Conservation (phyloP, 2,329 filamentous ascomycete genomes). For the Verticillium isaacii region DNA sequence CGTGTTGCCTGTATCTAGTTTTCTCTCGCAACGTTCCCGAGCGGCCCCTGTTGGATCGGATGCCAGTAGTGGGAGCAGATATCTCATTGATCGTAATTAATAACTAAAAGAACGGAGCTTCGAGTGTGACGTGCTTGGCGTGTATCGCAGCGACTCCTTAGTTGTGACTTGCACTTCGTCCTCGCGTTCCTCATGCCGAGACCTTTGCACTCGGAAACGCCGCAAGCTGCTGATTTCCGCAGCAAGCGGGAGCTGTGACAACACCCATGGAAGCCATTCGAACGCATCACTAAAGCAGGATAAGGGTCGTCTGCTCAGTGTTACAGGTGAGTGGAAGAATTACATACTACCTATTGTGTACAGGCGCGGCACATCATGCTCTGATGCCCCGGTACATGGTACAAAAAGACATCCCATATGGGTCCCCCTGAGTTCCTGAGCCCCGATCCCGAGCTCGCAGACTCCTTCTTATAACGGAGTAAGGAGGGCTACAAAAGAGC, state of each 20-base stretch:
- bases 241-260: too few relatives aligned
- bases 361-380: neutral
- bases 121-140: neutral
- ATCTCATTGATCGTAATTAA: constrained; percentile 2
- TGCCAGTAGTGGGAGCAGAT: neutral
- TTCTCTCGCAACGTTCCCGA: neutral
- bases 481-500: neutral
- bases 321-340: constrained; percentile 4
- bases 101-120: neutral
- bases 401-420: neutral
- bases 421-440: neutral
- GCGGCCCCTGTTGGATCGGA: constrained; percentile 1
- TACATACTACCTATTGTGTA: constrained; percentile 2
- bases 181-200: too few relatives aligned
- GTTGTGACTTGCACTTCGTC: too few relatives aligned
- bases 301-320: neutral
- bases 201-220: too few relatives aligned
- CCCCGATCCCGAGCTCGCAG: neutral
- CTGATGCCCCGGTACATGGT: neutral
- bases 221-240: too few relatives aligned
- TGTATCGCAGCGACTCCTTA: too few relatives aligned
- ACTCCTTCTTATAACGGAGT: neutral
- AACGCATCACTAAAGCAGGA: neutral
- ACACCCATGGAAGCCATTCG: too few relatives aligned
- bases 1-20: constrained; percentile 1